Conservation (phyloP, 2,329 filamentous ascomycete species). For the Colletotrichum sp. region DNA sequence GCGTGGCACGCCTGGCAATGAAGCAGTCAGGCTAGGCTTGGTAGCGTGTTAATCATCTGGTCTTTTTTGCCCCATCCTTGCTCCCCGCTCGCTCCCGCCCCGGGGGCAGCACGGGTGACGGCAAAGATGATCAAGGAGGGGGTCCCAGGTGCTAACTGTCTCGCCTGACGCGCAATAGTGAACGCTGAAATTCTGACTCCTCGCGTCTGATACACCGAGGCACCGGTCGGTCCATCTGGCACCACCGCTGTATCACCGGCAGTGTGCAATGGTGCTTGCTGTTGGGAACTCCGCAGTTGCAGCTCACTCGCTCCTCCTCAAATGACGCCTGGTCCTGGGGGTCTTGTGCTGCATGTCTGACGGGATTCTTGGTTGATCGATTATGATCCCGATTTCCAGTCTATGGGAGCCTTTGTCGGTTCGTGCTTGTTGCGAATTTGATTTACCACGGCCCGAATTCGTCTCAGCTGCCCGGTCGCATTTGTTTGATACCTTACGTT, state of each 20-base stretch:
- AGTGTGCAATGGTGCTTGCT: not conserved
- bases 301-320: not conserved
- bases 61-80: not conserved
- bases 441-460: not conserved
- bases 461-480: slow-evolving; percentile 2
- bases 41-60: not conserved
- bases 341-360: not conserved
- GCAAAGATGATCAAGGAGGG: not conserved
- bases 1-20: not conserved
- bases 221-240: slow-evolving; percentile 11
- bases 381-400: not conserved
- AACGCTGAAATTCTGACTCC: not conserved
- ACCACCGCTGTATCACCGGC: slow-evolving; percentile 6
- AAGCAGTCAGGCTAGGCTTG: not conserved
- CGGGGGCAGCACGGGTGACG: not conserved
- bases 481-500: not conserved
- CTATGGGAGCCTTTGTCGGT: not conserved
- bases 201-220: slow-evolving; percentile 10
- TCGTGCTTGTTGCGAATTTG: not conserved
- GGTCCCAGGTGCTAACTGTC: not conserved
- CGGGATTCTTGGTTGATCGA: not conserved
- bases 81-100: not conserved
- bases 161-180: not conserved
- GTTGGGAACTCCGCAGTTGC: not conserved
- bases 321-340: not conserved